A percentile compares a stretch with the other conserved stretches of the same genome.
Evolutionary conservation across 805 yeast genomes (phyloP).

Genomic region (Saccharomycopsis fodiens): DNA sequence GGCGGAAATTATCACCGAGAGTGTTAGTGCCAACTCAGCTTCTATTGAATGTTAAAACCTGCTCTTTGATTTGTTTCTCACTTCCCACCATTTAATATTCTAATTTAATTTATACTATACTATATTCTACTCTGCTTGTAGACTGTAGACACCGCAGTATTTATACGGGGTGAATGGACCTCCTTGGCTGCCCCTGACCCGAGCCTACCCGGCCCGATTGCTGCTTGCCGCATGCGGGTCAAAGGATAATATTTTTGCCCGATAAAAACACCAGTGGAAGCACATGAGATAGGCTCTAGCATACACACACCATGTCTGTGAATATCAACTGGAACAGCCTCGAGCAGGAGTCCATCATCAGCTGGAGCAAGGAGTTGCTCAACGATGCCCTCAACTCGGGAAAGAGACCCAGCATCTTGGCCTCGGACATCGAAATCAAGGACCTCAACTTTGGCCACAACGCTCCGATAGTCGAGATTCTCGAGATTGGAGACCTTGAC

Average conservation of each 20-base stretch:
- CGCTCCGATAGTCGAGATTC: slow-evolving; percentile 69
- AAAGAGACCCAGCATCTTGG: slow-evolving; percentile 59
- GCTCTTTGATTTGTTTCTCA: too few species aligned
- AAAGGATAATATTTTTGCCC: neutral
- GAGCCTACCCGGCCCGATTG: neutral
- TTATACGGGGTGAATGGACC: too few species aligned
- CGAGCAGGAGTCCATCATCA: slow-evolving; percentile 53
- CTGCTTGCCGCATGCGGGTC: neutral
- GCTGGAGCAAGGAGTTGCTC: slow-evolving; percentile 56
- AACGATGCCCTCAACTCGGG: slow-evolving; percentile 72
- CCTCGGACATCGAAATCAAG: slow-evolving; percentile 58
- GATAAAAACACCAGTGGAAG: neutral
- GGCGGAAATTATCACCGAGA: too few species aligned
- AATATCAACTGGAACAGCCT: slow-evolving; percentile 71
- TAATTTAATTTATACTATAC: too few species aligned
- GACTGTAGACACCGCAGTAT: too few species aligned
- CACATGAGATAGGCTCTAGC: too few species aligned
- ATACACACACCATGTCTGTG: slow-evolving; percentile 54
- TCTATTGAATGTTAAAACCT: too few species aligned
- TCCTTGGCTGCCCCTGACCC: too few species aligned
- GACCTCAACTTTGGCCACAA: slow-evolving; percentile 67
- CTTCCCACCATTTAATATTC: too few species aligned
- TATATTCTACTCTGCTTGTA: too few species aligned
- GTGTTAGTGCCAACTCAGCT: too few species aligned
- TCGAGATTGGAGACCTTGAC: slow-evolving; percentile 78